A percentile compares a stretch with the other conserved stretches of the same genome.
Evolutionary conservation across 306 rosid genomes (phyloP).

Genomic region (Canavalia ensiformis): DNA sequence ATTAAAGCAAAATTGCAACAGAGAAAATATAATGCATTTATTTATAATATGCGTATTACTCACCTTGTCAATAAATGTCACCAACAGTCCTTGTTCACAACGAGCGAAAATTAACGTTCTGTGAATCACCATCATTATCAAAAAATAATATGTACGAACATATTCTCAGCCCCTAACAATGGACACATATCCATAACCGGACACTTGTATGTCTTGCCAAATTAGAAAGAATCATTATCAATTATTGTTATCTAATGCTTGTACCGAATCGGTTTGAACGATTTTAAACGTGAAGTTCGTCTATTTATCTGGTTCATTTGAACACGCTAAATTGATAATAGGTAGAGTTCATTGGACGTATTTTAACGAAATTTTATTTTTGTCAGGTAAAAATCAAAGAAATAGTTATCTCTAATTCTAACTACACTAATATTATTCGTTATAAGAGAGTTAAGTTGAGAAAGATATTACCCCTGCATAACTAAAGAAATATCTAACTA

Average conservation of each 20-base stretch:
- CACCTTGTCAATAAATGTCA: slow-evolving; percentile 5
- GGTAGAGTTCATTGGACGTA: too few species aligned
- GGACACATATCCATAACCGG: background rate
- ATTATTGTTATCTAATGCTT: background rate
- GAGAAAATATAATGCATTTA: background rate
- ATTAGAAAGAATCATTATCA: background rate
- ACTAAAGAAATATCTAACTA: too few species aligned
- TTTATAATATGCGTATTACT: too few species aligned
- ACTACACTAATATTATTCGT: too few species aligned
- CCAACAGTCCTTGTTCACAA: background rate
- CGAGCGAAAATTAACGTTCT: background rate
- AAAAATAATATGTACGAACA: background rate
- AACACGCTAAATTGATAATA: too few species aligned
- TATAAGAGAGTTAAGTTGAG: too few species aligned
- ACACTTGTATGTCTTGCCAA: background rate
- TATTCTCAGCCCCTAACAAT: background rate
- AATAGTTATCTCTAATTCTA: too few species aligned
- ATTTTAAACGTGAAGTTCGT: too few species aligned
- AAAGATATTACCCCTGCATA: too few species aligned
- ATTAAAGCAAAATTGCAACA: slow-evolving; percentile 10
- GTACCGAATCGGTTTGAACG: background rate
- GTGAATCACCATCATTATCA: background rate
- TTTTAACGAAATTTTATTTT: too few species aligned
- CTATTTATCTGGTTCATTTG: too few species aligned
- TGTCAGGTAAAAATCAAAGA: too few species aligned